Base-by-base conservation (phyloP, 768 basidiomycete species). In the Tricholoma hemisulphureum region DNA sequence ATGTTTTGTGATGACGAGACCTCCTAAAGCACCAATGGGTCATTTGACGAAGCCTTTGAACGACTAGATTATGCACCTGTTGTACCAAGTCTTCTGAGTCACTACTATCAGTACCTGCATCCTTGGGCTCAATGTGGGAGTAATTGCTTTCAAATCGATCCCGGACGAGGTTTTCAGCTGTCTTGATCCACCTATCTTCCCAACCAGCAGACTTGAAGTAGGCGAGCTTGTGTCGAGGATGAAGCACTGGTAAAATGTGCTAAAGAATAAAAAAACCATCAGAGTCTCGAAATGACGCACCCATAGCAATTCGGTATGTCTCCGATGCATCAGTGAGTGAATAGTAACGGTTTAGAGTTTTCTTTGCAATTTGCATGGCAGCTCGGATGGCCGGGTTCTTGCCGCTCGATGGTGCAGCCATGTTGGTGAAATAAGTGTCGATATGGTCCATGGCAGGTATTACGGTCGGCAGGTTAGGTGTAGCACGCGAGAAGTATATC, bases 271-370 rank as follows among this genome's bases (percentile, higher is more conserved):
- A n/a, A n/a, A n/a, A n/a, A n/a, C n/a, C n/a, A n/a, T n/a, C n/a
- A n/a, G n/a, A n/a, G n/a, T n/a, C n/a, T n/a, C n/a, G n/a, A n/a
- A n/a, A n/a, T n/a, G 72, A 71, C 69, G 13, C 55, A 77, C 75
- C 61, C 73, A 77, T 77, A 7, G 71, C 73, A 63, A 77, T 73
- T 0, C 67, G 58, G 52, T 74, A 76, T 0, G 66, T 55, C 8
- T 75, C 62, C 1, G 71, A 71, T 2, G 53, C 20, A 59, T 76
- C 75, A 1, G 71, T 77, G 18, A 51, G 41, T 2, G 58, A 50
- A 51, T 74, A 77, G 55, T 75, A 75, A 2, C 56, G 23, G 56
- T 76, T 73, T 1, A 77, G 59, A 0, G 61, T 72, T 18, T 62
- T 57, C 45, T n/a, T n/a, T 73, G 60, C 69, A 9, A 71, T 53